Conservation (phyloP, 2,329 filamentous ascomycete genomes). For the Aspergillus ruber region DNA sequence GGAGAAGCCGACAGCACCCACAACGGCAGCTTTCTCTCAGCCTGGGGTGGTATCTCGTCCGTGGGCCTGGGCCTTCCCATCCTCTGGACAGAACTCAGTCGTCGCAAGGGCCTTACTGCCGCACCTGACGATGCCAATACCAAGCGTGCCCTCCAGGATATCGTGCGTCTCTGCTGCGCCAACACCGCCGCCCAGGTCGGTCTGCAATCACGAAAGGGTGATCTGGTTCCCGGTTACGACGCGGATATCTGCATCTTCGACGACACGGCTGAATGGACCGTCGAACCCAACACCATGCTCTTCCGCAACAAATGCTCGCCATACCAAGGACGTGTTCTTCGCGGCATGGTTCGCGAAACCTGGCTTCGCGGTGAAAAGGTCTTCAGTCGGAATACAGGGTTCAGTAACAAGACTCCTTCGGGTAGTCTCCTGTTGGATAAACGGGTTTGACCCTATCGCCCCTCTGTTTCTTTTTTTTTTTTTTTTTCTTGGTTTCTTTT, state of each 20-base stretch:
- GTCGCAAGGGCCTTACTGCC: conserved; percentile 46
- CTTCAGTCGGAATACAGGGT: conserved; percentile 58
- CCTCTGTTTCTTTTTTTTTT: background rate
- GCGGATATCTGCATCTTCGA: conserved; percentile 92
- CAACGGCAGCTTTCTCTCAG: conserved; percentile 82
- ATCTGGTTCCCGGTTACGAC: conserved; percentile 72
- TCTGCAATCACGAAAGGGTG: conserved; percentile 73
- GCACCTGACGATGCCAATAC: conserved; percentile 33
- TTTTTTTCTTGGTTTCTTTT: conserved; percentile 1
- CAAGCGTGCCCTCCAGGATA: conserved; percentile 61
- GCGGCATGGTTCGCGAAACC: conserved; percentile 74
- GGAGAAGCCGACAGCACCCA: conserved; percentile 29
- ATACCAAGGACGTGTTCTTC: conserved; percentile 74
- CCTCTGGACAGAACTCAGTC: conserved; percentile 69
- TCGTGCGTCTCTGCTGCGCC: conserved; percentile 76
- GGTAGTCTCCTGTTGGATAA: conserved; percentile 38
- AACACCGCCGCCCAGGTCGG: conserved; percentile 88
- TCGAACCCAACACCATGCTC: conserved; percentile 72
- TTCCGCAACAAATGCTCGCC: conserved; percentile 92
- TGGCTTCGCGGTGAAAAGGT: conserved; percentile 73
- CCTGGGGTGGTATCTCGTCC: conserved; percentile 93
- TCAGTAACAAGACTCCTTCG: conserved; percentile 27
- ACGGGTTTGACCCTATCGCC: conserved; percentile 20
- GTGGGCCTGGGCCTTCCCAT: conserved; percentile 91
- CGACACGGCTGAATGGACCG: conserved; percentile 69